Percentiles rank a stretch among this genome's conserved stretches.
phyloP scores from a whole-genome alignment of 768 basidiomycete species.

The Lactarius quietus region DNA sequence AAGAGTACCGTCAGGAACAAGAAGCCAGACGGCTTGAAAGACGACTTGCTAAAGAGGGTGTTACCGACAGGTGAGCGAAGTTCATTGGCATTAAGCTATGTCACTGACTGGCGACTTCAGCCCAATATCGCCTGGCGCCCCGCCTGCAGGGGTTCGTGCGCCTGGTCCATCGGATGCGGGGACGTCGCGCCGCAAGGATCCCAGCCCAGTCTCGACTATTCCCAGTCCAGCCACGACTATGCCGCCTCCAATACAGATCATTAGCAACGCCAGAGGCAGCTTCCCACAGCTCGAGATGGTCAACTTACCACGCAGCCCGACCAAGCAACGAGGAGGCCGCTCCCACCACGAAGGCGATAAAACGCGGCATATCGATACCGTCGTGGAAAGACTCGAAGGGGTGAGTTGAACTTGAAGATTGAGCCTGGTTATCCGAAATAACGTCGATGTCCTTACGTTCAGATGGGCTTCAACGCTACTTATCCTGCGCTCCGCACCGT shows the following conservation, averaged over 20 bases:
- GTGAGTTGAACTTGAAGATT: conserved; percentile 40
- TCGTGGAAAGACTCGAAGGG: conserved; percentile 45
- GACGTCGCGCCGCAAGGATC: neutral
- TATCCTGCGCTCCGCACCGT: conserved; percentile 50
- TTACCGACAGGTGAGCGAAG: conserved; percentile 12
- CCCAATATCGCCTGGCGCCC: conserved; percentile 11
- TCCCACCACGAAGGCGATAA: conserved; percentile 36
- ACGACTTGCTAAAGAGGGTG: neutral
- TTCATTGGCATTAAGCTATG: neutral
- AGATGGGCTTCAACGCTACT: conserved; percentile 69
- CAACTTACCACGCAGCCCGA: conserved; percentile 48
- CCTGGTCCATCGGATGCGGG: neutral
- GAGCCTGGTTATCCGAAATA: conserved; percentile 2
- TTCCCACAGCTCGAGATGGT: conserved; percentile 64
- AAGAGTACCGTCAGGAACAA: conserved; percentile 58
- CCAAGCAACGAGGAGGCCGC: conserved; percentile 41
- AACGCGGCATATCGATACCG: conserved; percentile 8
- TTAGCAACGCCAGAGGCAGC: conserved; percentile 57
- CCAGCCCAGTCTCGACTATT: neutral
- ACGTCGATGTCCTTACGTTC: conserved; percentile 16
- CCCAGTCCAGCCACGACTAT: neutral
- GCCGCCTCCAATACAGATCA: conserved; percentile 38
- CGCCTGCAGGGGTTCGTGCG: neutral
- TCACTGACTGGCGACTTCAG: conserved; percentile 8
- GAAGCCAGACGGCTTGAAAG: conserved; percentile 37